A percentile compares a stretch with the other conserved stretches of the same genome.
Evolutionary conservation across 495 filamentous ascomycete genomes (phyloP).

Genomic region (Thermothielavioides terrestris): DNA sequence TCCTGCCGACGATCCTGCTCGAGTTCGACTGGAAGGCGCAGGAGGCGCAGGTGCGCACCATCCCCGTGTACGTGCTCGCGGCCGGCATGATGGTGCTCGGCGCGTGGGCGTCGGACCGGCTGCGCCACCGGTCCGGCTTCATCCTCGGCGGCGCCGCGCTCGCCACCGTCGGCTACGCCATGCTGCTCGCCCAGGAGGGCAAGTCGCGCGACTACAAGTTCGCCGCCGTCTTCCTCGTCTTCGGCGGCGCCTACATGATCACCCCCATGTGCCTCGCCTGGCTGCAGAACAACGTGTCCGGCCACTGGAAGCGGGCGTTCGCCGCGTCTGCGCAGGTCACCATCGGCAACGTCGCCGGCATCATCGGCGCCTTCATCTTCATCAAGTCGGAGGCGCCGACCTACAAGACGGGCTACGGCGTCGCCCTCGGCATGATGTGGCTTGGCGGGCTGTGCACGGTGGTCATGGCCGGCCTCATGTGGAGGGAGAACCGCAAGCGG

Average conservation of each 20-base stretch:
- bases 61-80: conserved; percentile 58
- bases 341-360: conserved; percentile 58
- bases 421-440: conserved; percentile 52
- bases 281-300: conserved; percentile 44
- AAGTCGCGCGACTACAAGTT: conserved; percentile 67
- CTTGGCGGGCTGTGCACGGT: conserved; percentile 41
- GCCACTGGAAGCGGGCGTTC: conserved; percentile 55
- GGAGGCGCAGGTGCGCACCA: conserved; percentile 51
- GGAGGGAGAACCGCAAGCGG: conserved; percentile 48
- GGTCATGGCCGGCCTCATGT: conserved; percentile 46
- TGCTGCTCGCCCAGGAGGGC: conserved; percentile 43
- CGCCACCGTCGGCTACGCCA: conserved; percentile 29
- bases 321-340: conserved; percentile 48
- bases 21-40: conserved; percentile 52
- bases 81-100: conserved; percentile 52
- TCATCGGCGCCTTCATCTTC: conserved; percentile 61
- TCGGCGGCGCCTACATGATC: conserved; percentile 61
- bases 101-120: conserved; percentile 50
- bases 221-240: conserved; percentile 51
- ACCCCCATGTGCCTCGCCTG: conserved; percentile 50
- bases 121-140: conserved; percentile 49
- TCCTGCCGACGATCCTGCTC: conserved; percentile 56
- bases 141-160: conserved; percentile 46
- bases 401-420: conserved; percentile 59
- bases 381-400: conserved; percentile 51